Conservation (phyloP, 306 rosid species). For the Medicago truncatula region DNA sequence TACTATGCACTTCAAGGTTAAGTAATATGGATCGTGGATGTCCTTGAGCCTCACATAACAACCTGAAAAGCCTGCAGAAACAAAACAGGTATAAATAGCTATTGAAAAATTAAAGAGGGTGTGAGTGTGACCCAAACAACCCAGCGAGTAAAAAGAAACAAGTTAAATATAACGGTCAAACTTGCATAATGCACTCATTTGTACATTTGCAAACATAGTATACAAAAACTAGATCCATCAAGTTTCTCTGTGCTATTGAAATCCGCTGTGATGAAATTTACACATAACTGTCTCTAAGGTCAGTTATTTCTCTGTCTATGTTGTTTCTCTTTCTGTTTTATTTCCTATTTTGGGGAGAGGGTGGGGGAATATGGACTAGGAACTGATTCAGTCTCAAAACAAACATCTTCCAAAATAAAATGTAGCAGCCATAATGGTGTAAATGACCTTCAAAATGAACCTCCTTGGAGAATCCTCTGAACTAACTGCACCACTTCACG, state of each 20-base stretch:
- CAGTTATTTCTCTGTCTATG: constrained; percentile 35
- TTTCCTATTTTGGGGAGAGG: constrained; percentile 4
- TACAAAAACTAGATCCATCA: constrained; percentile 6
- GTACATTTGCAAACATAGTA: neutral
- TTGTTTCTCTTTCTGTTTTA: constrained; percentile 29
- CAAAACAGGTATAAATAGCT: neutral
- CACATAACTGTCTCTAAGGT: constrained; percentile 36
- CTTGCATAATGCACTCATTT: neutral
- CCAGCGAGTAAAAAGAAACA: neutral
- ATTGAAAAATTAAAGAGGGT: neutral
- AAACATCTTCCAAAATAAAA: constrained; percentile 26
- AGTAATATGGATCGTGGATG: neutral
- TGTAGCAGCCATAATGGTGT: constrained; percentile 8
- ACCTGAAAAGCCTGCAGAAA: neutral
- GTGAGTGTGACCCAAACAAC: neutral
- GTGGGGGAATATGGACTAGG: constrained; percentile 6
- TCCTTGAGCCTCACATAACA: neutral
- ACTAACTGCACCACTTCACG: neutral
- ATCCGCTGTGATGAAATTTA: constrained; percentile 35
- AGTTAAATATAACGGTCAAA: neutral
- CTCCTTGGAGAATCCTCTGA: constrained; percentile 17
- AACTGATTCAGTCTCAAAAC: constrained; percentile 32
- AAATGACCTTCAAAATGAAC: constrained; percentile 32
- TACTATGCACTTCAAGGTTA: neutral
- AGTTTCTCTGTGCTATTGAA: constrained; percentile 20